phyloP scores from a whole-genome alignment of 73 alveolate species.

The Paramecium biaurelia region DNA sequence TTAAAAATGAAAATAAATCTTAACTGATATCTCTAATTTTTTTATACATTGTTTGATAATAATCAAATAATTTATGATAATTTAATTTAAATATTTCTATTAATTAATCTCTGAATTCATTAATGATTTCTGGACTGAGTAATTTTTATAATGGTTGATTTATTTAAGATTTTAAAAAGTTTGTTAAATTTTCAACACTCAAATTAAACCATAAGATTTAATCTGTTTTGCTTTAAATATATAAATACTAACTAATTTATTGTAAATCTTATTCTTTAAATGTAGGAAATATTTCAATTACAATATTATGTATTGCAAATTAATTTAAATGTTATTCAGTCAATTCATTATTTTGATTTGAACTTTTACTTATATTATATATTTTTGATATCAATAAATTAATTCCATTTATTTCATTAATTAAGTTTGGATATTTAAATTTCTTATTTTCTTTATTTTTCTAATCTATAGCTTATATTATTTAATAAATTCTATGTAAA shows the following conservation, averaged over 20 bases:
- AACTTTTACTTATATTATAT: not conserved
- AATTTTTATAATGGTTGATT: not conserved
- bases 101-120: conserved; percentile 20
- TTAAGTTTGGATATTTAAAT: not conserved
- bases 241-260: not conserved
- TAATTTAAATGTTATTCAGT: not conserved
- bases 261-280: not conserved
- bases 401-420: not conserved
- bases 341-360: not conserved
- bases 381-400: not conserved
- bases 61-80: not conserved
- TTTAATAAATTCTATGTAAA: conserved; percentile 8
- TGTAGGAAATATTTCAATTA: not conserved
- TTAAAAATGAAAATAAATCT: not conserved
- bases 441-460: conserved; percentile 38
- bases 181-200: not conserved
- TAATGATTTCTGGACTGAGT: not conserved
- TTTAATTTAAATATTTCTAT: not conserved
- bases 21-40: not conserved
- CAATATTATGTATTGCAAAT: not conserved
- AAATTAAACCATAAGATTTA: conserved; percentile 45
- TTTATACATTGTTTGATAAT: not conserved
- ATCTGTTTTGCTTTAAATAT: conserved; percentile 34
- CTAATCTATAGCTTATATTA: not conserved
- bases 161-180: not conserved